phyloP scores from a whole-genome alignment of 1,284 basidiomycete genomes.

The Cutaneotrichosporon arboriforme region DNA sequence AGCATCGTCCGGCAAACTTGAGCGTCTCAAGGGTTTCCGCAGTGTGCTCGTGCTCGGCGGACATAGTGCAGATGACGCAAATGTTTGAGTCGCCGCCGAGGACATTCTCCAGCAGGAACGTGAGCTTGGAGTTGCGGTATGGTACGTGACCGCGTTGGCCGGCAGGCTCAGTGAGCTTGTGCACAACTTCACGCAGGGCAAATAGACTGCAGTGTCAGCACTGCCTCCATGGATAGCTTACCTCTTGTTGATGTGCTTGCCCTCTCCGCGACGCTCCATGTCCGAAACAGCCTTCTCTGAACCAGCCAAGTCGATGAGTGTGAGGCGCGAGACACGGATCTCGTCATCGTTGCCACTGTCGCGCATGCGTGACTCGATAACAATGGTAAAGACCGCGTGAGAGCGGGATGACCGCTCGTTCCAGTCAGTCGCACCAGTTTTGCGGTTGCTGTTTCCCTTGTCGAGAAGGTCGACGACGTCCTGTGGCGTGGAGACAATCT shows the following conservation, averaged over 20 bases:
- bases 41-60: constrained; percentile 50
- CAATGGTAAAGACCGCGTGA: constrained; percentile 55
- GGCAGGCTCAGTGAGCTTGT: constrained; percentile 52
- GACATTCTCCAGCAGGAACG: constrained; percentile 54
- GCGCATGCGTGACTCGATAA: constrained; percentile 44
- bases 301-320: constrained; percentile 52
- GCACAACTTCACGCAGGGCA: constrained; percentile 54
- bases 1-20: constrained; percentile 55
- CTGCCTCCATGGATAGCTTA: constrained; percentile 8
- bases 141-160: constrained; percentile 50
- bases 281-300: constrained; percentile 55
- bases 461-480: constrained; percentile 52
- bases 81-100: constrained; percentile 55
- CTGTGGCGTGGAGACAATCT: constrained; percentile 52
- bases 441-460: constrained; percentile 51
- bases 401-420: constrained; percentile 54
- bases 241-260: constrained; percentile 56
- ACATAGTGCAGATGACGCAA: constrained; percentile 55
- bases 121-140: constrained; percentile 55
- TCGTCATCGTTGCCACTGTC: constrained; percentile 36
- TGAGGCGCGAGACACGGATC: constrained; percentile 42
- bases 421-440: constrained; percentile 56
- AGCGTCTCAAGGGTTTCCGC: constrained; percentile 55
- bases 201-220: constrained; percentile 40
- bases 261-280: constrained; percentile 53